Conservation (phyloP, 2,329 filamentous ascomycete genomes). For the Fusarium pseudoanthophilum region DNA sequence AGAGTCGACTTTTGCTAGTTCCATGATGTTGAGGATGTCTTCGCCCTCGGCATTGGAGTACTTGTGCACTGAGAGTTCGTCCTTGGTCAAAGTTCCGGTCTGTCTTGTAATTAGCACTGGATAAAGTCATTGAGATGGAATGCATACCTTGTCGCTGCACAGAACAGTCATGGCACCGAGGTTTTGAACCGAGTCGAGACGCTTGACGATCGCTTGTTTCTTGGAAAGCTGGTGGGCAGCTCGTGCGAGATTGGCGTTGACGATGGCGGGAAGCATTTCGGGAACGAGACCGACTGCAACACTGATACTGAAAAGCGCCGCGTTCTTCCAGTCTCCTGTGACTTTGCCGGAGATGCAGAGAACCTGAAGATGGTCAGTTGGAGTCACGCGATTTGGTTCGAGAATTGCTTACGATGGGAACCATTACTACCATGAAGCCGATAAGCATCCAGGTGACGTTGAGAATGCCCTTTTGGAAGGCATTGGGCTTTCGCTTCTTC, state of each 20-base stretch:
- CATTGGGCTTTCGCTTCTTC: not conserved
- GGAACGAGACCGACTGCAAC: conserved; percentile 3
- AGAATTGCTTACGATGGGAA: not conserved
- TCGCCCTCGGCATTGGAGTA: not conserved
- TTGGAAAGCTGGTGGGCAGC: not conserved
- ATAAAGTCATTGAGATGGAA: fast-evolving
- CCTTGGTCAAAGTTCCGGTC: not conserved
- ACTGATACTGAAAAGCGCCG: not conserved
- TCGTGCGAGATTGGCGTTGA: conserved; percentile 2
- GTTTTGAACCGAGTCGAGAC: not conserved
- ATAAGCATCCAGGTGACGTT: not conserved
- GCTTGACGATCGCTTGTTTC: not conserved
- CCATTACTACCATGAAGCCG: conserved; percentile 5
- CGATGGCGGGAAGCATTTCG: conserved; percentile 1
- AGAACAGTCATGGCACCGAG: not conserved
- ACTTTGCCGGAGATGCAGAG: not conserved
- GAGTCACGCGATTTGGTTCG: fast-evolving
- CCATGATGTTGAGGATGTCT: not conserved
- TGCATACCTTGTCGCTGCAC: not conserved
- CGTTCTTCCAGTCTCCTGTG: not conserved
- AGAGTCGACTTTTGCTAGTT: not conserved
- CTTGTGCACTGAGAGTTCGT: not conserved
- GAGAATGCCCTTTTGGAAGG: not conserved
- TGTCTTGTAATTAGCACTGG: fast-evolving
- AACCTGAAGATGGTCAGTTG: not conserved